Evolutionary conservation across 179 eudicot genomes (phyloP).

Genomic region (Camellia oleifera): DNA sequence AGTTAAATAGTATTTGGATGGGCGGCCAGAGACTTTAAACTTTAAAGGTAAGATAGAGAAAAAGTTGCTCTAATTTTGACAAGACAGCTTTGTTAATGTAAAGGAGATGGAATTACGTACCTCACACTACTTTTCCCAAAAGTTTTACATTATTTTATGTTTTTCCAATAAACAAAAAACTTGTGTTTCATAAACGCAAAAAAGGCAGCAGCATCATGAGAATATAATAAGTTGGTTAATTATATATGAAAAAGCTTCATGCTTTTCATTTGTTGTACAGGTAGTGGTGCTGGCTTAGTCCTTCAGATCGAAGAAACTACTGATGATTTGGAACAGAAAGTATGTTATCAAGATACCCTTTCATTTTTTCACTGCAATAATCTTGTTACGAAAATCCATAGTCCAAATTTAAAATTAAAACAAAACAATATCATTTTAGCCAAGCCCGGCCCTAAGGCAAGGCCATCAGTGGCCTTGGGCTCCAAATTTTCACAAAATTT

Average conservation of each 20-base stretch:
- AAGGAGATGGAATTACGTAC: constrained; percentile 77
- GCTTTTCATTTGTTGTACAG: constrained; percentile 1
- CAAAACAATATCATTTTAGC: too few species aligned
- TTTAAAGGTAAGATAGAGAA: constrained; percentile 46
- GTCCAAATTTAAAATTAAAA: too few species aligned
- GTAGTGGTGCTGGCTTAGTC: background rate
- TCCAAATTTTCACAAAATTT: too few species aligned
- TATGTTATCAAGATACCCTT: background rate
- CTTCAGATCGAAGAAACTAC: constrained; percentile 13
- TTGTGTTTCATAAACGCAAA: constrained; percentile 25
- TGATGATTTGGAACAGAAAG: background rate
- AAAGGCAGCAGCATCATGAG: constrained; percentile 16
- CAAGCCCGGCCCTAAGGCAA: too few species aligned
- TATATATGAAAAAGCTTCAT: constrained; percentile 11
- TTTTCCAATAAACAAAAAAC: constrained; percentile 29
- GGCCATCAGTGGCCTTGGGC: too few species aligned
- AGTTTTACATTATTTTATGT: constrained; percentile 47
- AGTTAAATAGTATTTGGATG: constrained; percentile 23
- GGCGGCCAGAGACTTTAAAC: constrained; percentile 28
- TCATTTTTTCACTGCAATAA: too few species aligned
- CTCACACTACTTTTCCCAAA: constrained; percentile 65
- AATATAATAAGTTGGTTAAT: background rate
- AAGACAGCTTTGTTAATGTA: constrained; percentile 60
- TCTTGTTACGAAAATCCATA: too few species aligned
- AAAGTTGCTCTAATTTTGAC: constrained; percentile 77